A percentile compares a stretch with the other conserved stretches of the same genome.
Conservation (phyloP, 78 protist species). For the Polysphondylium violaceum region DNA sequence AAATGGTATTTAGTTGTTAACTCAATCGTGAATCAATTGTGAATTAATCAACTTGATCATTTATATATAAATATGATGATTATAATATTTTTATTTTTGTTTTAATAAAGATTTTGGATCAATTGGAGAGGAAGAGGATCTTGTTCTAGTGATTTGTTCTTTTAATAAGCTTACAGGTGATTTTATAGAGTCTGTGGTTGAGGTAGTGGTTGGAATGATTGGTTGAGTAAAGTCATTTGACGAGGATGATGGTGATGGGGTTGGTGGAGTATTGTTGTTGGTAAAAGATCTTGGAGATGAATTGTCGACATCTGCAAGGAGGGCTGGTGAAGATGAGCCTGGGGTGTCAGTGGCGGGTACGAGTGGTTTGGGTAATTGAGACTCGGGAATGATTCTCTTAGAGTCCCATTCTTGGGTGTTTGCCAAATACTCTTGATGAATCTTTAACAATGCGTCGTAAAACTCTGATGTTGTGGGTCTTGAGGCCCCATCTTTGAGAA, state of each 20-base stretch:
- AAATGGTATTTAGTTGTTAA: no score
- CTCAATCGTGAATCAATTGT: no score
- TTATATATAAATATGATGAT: no score
- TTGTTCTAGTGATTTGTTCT: conserved; percentile 42
- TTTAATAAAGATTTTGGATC: conserved; percentile 21
- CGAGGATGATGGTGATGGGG: neutral
- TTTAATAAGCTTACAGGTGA: neutral
- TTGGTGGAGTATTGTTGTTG: no score
- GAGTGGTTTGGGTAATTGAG: neutral
- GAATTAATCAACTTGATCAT: no score
- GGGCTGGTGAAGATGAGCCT: neutral
- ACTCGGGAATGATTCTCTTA: conserved; percentile 27
- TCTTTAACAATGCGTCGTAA: conserved; percentile 8
- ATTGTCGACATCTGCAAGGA: neutral
- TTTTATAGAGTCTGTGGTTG: conserved; percentile 14
- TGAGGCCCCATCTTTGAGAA: conserved; percentile 29
- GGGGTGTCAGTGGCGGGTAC: neutral
- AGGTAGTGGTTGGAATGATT: neutral
- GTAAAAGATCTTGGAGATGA: neutral
- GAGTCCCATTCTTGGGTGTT: conserved; percentile 61
- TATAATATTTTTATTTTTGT: neutral
- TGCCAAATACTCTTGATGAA: conserved; percentile 12
- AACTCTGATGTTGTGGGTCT: conserved; percentile 54
- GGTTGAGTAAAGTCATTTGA: conserved; percentile 5
- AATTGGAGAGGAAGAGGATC: conserved; percentile 52